These are phyloP conservation scores for Populus hybrid DNA, from an alignment of 441 rosid genomes.

Conservation along the genomic window DNA sequence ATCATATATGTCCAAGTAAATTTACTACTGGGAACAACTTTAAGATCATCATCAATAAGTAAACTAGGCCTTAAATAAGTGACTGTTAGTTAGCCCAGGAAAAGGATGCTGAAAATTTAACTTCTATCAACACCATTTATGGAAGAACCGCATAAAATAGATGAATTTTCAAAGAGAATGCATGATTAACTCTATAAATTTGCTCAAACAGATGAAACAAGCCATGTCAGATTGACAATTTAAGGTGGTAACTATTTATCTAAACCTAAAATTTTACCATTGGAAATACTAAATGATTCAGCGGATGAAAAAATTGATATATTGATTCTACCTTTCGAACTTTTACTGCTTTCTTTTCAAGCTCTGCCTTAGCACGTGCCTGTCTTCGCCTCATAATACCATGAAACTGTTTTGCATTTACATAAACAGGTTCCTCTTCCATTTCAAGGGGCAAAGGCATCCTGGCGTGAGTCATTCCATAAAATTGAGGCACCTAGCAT, in stretches of 20 bases:
- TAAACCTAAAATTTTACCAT: neutral
- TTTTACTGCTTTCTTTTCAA: conserved; percentile 69
- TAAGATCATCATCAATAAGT: neutral
- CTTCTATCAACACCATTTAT: neutral
- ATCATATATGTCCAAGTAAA: neutral
- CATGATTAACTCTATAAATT: too few species aligned
- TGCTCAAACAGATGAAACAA: too few species aligned
- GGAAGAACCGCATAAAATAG: neutral
- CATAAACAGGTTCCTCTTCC: conserved; percentile 89
- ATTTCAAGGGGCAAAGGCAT: conserved; percentile 85
- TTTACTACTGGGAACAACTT: neutral
- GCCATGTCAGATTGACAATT: too few species aligned
- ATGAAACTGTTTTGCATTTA: conserved; percentile 87
- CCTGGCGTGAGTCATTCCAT: conserved; percentile 70
- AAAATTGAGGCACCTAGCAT: conserved; percentile 39
- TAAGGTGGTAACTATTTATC: neutral
- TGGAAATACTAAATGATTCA: neutral
- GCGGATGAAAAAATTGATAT: neutral
- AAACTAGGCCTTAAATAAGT: neutral
- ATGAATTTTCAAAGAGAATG: neutral
- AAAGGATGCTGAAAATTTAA: neutral
- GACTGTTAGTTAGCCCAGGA: neutral
- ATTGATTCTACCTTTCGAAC: conserved; percentile 56
- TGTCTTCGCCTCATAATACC: conserved; percentile 90
- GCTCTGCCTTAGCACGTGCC: conserved; percentile 95